Conservation (phyloP, 306 rosid species). For the Sicyos baderoa region DNA sequence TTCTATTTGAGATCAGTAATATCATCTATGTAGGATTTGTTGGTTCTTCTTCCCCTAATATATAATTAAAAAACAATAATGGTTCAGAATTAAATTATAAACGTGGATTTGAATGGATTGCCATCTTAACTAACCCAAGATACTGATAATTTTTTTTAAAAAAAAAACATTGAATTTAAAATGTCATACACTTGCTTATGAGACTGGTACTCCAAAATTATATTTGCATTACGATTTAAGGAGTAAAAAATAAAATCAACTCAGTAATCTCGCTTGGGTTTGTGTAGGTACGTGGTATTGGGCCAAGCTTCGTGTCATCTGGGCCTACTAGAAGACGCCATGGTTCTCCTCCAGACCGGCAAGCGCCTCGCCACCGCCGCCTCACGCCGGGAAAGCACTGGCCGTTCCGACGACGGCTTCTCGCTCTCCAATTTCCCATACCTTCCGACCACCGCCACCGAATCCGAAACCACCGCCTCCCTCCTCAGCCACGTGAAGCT, state of each 20-base stretch:
- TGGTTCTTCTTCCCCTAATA: no score
- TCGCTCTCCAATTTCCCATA: conserved; percentile 31
- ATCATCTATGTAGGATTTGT: no score
- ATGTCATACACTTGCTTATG: no score
- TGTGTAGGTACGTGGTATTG: conserved; percentile 58
- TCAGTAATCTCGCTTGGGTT: not conserved
- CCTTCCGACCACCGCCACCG: conserved; percentile 20
- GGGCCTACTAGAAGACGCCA: conserved; percentile 90
- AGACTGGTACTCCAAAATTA: no score
- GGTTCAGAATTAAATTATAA: no score
- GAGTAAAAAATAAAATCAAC: not conserved
- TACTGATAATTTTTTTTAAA: no score
- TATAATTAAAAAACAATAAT: no score
- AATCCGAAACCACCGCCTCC: conserved; percentile 41
- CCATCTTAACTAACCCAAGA: no score
- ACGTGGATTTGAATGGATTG: no score
- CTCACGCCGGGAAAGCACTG: conserved; percentile 74
- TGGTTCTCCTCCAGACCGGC: conserved; percentile 87
- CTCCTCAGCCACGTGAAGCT: conserved; percentile 72
- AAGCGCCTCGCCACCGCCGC: conserved; percentile 88
- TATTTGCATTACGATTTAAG: no score
- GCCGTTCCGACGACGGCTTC: conserved; percentile 80
- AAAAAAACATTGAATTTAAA: no score
- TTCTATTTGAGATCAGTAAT: no score
- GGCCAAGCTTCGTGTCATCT: conserved; percentile 85